Evolutionary conservation across 106 monocot species (phyloP).

Genomic region (Posidonia australis): DNA sequence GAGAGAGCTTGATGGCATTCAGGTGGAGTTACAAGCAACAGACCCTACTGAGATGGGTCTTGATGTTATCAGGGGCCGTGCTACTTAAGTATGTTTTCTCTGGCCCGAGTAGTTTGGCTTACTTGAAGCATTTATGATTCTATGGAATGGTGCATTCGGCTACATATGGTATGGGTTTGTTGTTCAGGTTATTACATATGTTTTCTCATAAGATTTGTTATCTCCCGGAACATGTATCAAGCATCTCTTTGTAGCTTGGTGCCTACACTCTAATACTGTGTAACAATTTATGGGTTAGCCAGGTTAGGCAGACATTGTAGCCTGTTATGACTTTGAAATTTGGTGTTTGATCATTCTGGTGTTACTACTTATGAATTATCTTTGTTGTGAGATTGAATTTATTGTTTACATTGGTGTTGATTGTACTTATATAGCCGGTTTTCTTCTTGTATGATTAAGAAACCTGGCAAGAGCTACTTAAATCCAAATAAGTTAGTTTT

Average conservation of each 20-base stretch:
- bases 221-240: not conserved
- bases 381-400: not conserved
- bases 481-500: too few species aligned
- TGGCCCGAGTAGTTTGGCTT: not conserved
- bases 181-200: not conserved
- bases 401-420: not conserved
- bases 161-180: not conserved
- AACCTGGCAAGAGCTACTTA: too few species aligned
- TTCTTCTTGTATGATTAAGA: too few species aligned
- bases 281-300: not conserved
- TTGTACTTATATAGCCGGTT: too few species aligned
- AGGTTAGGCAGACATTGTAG: conserved; percentile 1
- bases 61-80: conserved; percentile 10
- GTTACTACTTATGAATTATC: not conserved
- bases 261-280: not conserved
- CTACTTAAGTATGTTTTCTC: not conserved
- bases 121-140: too few species aligned
- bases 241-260: not conserved
- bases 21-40: conserved; percentile 15
- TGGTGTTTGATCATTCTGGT: not conserved
- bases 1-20: conserved; percentile 9
- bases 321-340: conserved; percentile 1
- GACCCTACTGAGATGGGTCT: conserved; percentile 18
- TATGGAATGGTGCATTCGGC: not conserved
- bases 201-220: not conserved